phyloP scores from a whole-genome alignment of 1,139 yeast species.

The Taphrina populina region DNA sequence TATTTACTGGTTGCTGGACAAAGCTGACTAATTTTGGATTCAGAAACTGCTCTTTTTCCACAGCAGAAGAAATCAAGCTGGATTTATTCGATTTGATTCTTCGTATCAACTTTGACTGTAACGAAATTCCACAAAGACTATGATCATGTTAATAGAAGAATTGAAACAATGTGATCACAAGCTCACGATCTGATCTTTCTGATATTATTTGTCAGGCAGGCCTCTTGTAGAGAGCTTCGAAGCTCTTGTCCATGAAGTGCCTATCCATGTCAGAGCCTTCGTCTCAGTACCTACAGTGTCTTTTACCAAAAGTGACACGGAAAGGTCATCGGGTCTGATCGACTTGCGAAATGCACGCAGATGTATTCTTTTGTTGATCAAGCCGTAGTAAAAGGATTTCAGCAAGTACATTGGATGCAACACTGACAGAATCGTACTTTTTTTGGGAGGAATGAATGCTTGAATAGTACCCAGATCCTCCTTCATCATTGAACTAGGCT shows the following conservation, averaged over 20 bases:
- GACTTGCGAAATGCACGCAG: background rate
- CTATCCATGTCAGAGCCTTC: background rate
- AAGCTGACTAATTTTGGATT: constrained; percentile 8
- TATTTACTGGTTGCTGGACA: constrained; percentile 5
- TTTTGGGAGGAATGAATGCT: background rate
- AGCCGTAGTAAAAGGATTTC: background rate
- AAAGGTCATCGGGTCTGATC: background rate
- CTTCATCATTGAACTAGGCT: no score
- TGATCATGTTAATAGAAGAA: background rate
- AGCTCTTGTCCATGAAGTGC: background rate
- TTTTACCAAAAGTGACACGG: constrained; percentile 1
- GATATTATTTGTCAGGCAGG: background rate
- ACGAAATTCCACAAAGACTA: constrained; percentile 14
- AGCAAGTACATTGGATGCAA: background rate
- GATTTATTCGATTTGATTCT: constrained; percentile 6
- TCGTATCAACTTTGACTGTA: constrained; percentile 20
- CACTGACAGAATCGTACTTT: background rate
- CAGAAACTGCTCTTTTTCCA: background rate
- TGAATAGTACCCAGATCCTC: background rate
- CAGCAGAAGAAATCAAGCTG: background rate
- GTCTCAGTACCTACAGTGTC: no score
- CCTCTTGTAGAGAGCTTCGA: background rate
- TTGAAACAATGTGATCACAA: background rate
- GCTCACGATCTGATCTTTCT: constrained; percentile 5
- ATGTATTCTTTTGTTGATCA: background rate